A percentile compares a stretch with the other conserved stretches of the same genome.
phyloP scores from a whole-genome alignment of 2,329 filamentous ascomycete species.

The Pyrenochaeta sp. region DNA sequence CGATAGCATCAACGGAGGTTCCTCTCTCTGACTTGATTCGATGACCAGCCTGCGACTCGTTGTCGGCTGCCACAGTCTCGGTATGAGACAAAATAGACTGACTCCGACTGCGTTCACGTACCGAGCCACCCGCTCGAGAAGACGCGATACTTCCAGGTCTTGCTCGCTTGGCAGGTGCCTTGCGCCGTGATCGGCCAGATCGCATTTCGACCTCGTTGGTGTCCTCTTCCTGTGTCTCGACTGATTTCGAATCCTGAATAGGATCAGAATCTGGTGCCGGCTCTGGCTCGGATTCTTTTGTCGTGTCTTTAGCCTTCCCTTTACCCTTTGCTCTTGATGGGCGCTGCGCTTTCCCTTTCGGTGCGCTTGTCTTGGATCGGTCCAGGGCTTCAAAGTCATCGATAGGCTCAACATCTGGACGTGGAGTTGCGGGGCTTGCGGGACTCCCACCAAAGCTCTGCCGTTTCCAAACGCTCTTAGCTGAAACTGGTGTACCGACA shows the following conservation, averaged over 20 bases:
- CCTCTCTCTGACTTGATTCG: constrained; percentile 58
- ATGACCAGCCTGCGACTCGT: constrained; percentile 47
- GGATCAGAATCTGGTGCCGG: constrained; percentile 18
- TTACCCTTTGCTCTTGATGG: constrained; percentile 36
- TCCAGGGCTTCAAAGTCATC: constrained; percentile 33
- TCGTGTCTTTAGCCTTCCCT: constrained; percentile 31
- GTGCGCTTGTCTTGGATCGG: constrained; percentile 20
- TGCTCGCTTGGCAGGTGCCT: constrained; percentile 33
- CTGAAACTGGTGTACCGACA: constrained; percentile 36
- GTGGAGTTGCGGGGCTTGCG: constrained; percentile 22
- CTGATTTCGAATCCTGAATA: constrained; percentile 15
- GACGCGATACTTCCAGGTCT: constrained; percentile 55
- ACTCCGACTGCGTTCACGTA: constrained; percentile 56
- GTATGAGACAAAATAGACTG: constrained; percentile 57
- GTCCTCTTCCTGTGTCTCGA: constrained; percentile 33
- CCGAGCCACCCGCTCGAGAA: constrained; percentile 54
- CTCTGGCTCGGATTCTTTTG: constrained; percentile 18
- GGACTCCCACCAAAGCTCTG: constrained; percentile 22
- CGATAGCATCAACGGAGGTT: constrained; percentile 53
- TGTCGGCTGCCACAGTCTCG: constrained; percentile 51
- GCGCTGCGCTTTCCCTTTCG: constrained; percentile 32
- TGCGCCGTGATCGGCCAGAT: constrained; percentile 41
- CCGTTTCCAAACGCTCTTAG: constrained; percentile 41
- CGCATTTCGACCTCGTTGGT: constrained; percentile 36
- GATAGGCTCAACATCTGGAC: constrained; percentile 36